These are phyloP conservation scores for Podila minutissima DNA, from an alignment of 192 early-diverging fungal genomes.

Conservation along the genomic window DNA sequence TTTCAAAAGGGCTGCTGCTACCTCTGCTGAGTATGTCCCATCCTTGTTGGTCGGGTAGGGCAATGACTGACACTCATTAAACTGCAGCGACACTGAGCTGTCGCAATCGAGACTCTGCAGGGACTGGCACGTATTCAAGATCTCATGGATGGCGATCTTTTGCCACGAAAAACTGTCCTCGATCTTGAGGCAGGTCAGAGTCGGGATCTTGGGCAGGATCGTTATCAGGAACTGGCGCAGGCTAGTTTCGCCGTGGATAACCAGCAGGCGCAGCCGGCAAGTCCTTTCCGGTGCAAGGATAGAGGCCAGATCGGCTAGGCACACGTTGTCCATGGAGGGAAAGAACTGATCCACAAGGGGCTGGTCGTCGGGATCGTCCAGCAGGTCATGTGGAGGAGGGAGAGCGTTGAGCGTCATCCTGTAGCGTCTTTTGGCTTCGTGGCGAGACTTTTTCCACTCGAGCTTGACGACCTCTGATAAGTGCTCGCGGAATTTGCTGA, in stretches of 20 bases:
- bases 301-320: conserved; percentile 1
- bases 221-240: background rate
- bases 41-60: background rate
- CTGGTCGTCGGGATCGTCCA: background rate
- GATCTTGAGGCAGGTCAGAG: conserved; percentile 20
- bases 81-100: conserved; percentile 10
- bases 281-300: background rate
- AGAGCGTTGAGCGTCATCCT: background rate
- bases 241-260: conserved; percentile 10
- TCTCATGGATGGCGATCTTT: conserved; percentile 13
- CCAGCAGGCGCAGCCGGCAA: background rate
- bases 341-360: no score
- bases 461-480: conserved; percentile 4
- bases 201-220: conserved; percentile 1
- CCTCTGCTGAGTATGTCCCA: background rate
- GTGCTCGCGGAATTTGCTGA: background rate
- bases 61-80: background rate
- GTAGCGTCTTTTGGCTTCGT: background rate
- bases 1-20: no score
- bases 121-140: conserved; percentile 5
- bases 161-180: conserved; percentile 20
- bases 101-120: conserved; percentile 19
- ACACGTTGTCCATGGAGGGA: background rate
- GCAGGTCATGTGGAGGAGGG: no score
- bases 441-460: conserved; percentile 9